Conservation (phyloP, 164 flowering plant species). For the Kingdonia uniflora region DNA sequence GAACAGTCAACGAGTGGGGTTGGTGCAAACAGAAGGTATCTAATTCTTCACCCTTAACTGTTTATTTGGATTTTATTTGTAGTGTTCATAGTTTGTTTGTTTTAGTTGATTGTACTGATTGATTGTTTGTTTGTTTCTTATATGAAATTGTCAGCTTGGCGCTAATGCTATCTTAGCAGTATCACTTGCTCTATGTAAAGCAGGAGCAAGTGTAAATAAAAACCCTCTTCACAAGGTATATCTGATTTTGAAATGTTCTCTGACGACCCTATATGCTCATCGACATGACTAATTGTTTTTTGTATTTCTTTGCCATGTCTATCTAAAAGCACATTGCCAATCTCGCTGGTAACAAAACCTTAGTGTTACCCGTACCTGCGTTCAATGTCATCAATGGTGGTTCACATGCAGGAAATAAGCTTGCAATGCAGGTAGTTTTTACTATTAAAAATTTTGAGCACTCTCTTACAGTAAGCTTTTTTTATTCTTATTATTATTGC, state of each 20-base stretch:
- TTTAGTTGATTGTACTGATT: neutral
- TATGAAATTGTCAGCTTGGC: constrained; percentile 26
- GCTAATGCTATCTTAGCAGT: constrained; percentile 44
- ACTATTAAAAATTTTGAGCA: neutral
- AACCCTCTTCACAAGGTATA: constrained; percentile 36
- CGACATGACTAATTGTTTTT: too few species aligned
- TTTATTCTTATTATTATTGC: neutral
- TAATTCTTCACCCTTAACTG: neutral
- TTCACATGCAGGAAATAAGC: constrained; percentile 42
- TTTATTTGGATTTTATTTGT: neutral
- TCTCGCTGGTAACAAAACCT: constrained; percentile 34
- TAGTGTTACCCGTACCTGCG: constrained; percentile 44
- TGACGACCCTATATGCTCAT: too few species aligned
- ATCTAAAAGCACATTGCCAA: constrained; percentile 31
- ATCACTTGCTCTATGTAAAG: constrained; percentile 41
- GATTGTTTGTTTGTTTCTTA: neutral
- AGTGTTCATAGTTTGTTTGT: neutral
- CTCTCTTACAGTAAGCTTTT: neutral
- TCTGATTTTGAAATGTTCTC: too few species aligned
- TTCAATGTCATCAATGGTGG: constrained; percentile 47
- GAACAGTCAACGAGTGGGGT: constrained; percentile 44
- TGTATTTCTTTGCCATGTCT: constrained; percentile 24
- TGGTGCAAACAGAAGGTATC: constrained; percentile 45
- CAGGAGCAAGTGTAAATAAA: constrained; percentile 32
- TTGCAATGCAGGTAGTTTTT: constrained; percentile 32